phyloP scores from a whole-genome alignment of 495 filamentous ascomycete genomes.

The Tuber indicum region DNA sequence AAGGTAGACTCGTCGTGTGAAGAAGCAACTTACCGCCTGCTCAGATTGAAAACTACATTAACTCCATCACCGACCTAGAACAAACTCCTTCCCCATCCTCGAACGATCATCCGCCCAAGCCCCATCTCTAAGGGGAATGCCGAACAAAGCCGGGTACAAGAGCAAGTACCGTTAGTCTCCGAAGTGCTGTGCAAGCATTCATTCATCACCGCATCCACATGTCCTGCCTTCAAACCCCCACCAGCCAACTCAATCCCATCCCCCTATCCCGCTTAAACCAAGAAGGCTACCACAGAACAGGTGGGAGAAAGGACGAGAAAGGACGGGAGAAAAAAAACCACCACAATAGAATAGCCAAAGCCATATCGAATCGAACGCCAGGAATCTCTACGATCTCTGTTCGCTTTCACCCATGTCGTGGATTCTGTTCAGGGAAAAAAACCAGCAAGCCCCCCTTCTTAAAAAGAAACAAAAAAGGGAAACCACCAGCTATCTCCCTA shows the following conservation, averaged over 20 bases:
- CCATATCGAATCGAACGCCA: background rate
- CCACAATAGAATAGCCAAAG: background rate
- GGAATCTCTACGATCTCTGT: conserved; percentile 6
- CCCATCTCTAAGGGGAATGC: background rate
- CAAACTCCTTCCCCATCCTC: background rate
- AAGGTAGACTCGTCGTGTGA: background rate
- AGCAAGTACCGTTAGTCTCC: background rate
- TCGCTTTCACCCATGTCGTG: conserved; percentile 2
- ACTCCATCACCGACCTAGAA: background rate
- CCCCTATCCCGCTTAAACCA: background rate
- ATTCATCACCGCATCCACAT: background rate
- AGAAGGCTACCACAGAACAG: background rate
- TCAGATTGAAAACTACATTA: conserved; percentile 6
- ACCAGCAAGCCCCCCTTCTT: background rate
- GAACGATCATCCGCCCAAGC: background rate
- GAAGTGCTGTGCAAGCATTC: conserved; percentile 2
- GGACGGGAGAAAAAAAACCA: background rate
- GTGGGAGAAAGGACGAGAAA: background rate
- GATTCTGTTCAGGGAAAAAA: background rate
- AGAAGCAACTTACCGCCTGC: background rate
- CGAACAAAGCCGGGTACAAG: background rate
- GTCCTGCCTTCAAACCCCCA: background rate
- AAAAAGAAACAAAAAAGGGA: background rate
- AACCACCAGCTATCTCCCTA: background rate
- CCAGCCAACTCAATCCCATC: background rate